These are phyloP conservation scores for Fraxinus platypoda DNA, from an alignment of 305 asterid species.

Conservation along the genomic window DNA sequence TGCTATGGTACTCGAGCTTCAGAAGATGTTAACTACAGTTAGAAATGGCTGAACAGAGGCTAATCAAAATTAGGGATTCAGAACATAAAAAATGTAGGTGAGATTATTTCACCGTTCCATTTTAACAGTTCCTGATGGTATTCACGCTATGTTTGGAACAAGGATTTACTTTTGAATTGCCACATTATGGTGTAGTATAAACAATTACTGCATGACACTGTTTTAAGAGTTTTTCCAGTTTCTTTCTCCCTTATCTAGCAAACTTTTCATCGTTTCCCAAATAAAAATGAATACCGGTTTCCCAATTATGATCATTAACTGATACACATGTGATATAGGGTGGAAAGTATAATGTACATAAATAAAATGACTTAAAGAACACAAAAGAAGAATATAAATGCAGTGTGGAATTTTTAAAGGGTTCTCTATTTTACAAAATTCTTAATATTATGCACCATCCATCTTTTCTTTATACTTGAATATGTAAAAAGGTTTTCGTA, in stretches of 20 bases:
- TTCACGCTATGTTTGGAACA: not conserved
- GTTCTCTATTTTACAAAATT: not conserved
- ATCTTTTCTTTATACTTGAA: not conserved
- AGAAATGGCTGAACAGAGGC: constrained; percentile 21
- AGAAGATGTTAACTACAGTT: constrained; percentile 34
- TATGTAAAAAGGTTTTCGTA: not conserved
- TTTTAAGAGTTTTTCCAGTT: not conserved
- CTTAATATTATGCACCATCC: constrained; percentile 5
- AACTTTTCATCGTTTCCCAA: constrained; percentile 8
- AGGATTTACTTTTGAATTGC: not conserved
- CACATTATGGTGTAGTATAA: not conserved
- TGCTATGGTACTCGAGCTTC: constrained; percentile 82
- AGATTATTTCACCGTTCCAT: constrained; percentile 4
- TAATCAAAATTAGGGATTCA: constrained; percentile 5
- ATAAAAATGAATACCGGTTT: not conserved
- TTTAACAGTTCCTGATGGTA: constrained; percentile 2
- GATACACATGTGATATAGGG: not conserved
- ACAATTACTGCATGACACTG: not conserved
- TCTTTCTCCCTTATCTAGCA: not conserved
- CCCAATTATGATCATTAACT: constrained; percentile 1
- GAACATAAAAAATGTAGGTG: not conserved
- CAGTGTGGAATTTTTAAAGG: not conserved
- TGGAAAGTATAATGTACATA: not conserved
- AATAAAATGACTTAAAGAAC: constrained; percentile 6
- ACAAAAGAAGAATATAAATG: not conserved